Conservation (phyloP, 2,329 filamentous ascomycete genomes). For the Bipolaris oryzae region DNA sequence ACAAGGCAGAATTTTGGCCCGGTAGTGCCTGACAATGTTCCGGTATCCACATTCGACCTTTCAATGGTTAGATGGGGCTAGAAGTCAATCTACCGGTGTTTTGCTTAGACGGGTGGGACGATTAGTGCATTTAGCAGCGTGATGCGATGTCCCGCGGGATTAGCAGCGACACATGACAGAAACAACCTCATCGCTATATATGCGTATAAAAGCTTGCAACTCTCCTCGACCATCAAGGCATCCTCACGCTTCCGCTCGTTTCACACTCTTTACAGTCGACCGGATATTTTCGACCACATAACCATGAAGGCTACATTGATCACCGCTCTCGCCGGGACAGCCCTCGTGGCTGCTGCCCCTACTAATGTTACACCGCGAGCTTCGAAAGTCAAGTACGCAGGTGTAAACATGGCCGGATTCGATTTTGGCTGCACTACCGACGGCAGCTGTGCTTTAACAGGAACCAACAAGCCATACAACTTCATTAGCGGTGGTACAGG, state of each 20-base stretch:
- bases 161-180: not conserved
- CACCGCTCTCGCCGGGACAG: not conserved
- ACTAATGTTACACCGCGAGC: not conserved
- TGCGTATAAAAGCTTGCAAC: not conserved
- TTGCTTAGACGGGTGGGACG: not conserved
- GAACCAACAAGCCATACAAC: slow-evolving; percentile 30
- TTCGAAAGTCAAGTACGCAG: slow-evolving; percentile 29
- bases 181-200: not conserved
- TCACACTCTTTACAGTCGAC: not conserved
- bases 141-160: not conserved
- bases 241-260: not conserved
- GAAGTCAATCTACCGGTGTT: not conserved
- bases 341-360: not conserved
- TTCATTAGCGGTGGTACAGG: slow-evolving; percentile 43
- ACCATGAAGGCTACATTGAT: not conserved
- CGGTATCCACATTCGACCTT: not conserved
- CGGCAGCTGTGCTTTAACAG: slow-evolving; percentile 14
- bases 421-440: slow-evolving; percentile 54
- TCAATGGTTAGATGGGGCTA: not conserved
- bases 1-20: not conserved
- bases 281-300: not conserved
- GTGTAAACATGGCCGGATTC: slow-evolving; percentile 56
- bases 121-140: not conserved
- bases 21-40: not conserved
- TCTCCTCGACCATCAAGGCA: not conserved